A percentile compares a stretch with the other conserved stretches of the same genome.
Conservation (phyloP, 352 stramenopile genomes). For the Pythium phragmiticola region DNA sequence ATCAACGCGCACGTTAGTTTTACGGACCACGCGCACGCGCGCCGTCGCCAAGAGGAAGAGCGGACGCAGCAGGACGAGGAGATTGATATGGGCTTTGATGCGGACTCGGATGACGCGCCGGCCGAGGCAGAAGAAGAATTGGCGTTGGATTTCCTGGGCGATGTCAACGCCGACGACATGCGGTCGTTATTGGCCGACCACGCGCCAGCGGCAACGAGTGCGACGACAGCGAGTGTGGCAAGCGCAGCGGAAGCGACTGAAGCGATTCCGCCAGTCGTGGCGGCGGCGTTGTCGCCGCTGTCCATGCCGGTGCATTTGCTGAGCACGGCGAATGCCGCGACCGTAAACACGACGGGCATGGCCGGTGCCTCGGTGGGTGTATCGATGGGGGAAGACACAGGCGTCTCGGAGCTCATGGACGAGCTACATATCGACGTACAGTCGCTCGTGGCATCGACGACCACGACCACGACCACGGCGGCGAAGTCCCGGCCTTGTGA, state of each 20-base stretch:
- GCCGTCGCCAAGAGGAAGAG: conserved; percentile 24
- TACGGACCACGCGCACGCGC: conserved; percentile 37
- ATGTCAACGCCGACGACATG: conserved; percentile 56
- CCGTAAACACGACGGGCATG: not conserved
- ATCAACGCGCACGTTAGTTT: conserved; percentile 21
- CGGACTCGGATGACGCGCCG: conserved; percentile 25
- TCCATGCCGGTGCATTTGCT: conserved; percentile 34
- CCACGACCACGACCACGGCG: conserved; percentile 34
- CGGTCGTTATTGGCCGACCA: conserved; percentile 46
- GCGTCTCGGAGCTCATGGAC: conserved; percentile 50
- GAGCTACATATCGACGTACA: conserved; percentile 45
- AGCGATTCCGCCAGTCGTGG: not conserved
- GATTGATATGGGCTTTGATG: not conserved
- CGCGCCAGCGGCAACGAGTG: conserved; percentile 12
- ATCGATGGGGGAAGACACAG: conserved; percentile 35
- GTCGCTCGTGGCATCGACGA: conserved; percentile 1
- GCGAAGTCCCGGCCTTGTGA: conserved; percentile 32
- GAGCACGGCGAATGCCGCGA: conserved; percentile 6
- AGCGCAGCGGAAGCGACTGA: not conserved
- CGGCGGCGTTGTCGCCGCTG: conserved; percentile 19
- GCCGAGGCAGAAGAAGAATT: conserved; percentile 22
- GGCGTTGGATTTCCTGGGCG: conserved; percentile 54
- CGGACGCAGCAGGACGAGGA: not conserved
- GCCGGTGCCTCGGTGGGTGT: not conserved
- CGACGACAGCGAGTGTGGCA: not conserved